Evolutionary conservation across 2,329 filamentous ascomycete species (phyloP).

Genomic region (Amphichorda felina): DNA sequence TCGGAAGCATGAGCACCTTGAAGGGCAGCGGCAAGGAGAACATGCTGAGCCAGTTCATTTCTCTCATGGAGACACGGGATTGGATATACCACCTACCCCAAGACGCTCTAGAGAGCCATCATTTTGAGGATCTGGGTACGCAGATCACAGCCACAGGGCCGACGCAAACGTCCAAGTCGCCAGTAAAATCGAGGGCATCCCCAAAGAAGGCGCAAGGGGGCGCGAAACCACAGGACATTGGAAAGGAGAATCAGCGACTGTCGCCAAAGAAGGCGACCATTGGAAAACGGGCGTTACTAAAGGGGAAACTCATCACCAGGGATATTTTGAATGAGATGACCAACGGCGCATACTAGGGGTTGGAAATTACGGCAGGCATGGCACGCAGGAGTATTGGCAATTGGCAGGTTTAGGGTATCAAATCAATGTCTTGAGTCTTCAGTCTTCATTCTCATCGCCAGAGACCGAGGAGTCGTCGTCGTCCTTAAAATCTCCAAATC

Average conservation of each 20-base stretch:
- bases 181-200: slow-evolving; percentile 11
- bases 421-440: too few species aligned
- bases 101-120: slow-evolving; percentile 54
- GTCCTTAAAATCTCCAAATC: slow-evolving; percentile 19
- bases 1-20: slow-evolving; percentile 73
- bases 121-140: slow-evolving; percentile 47
- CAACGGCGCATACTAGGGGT: slow-evolving; percentile 24
- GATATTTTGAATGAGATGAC: slow-evolving; percentile 68
- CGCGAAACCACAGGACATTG: slow-evolving; percentile 8
- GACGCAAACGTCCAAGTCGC: slow-evolving; percentile 15
- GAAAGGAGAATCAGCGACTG: slow-evolving; percentile 33
- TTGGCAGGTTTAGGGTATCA: neutral
- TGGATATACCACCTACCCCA: slow-evolving; percentile 69
- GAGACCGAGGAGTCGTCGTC: too few species aligned
- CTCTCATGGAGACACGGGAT: slow-evolving; percentile 61
- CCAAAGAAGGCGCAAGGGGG: slow-evolving; percentile 5
- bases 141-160: slow-evolving; percentile 27
- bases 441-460: too few species aligned
- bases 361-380: neutral
- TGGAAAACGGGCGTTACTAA: slow-evolving; percentile 50
- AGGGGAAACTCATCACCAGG: slow-evolving; percentile 55
- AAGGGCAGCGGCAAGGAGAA: slow-evolving; percentile 61
- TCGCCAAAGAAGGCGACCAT: slow-evolving; percentile 44
- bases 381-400: neutral
- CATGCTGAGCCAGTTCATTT: slow-evolving; percentile 65